Evolutionary conservation across 2,329 filamentous ascomycete species (phyloP).

Genomic region (Colletotrichum horii): DNA sequence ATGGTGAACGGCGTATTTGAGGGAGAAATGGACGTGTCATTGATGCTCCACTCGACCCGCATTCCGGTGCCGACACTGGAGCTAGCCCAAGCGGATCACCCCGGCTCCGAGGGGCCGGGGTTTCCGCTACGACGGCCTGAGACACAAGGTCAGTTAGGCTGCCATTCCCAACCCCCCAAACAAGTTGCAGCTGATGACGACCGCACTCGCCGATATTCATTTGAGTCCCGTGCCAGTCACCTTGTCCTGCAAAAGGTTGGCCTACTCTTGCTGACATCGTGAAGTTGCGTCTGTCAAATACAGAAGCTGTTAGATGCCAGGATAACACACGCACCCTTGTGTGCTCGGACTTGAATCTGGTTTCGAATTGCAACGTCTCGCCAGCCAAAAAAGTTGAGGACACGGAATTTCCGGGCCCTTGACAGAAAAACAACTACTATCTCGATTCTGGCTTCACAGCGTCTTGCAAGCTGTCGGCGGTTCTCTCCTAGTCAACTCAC

Average conservation of each 20-base stretch:
- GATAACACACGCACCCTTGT: not conserved
- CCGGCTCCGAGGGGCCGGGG: conserved; percentile 1
- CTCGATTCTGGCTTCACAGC: not conserved
- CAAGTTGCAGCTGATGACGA: not conserved
- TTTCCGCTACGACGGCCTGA: not conserved
- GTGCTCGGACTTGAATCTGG: not conserved
- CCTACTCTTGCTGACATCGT: not conserved
- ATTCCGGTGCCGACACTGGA: conserved; percentile 4
- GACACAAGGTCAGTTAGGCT: not conserved
- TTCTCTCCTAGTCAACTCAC: not conserved
- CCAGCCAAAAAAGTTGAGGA: not conserved
- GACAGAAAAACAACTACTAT: not conserved
- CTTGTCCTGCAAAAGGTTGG: not conserved
- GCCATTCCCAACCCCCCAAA: not conserved
- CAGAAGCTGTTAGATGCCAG: not conserved
- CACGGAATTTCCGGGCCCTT: not conserved
- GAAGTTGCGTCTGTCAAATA: not conserved
- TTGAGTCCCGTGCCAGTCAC: not conserved
- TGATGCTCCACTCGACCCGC: conserved; percentile 12
- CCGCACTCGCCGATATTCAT: not conserved
- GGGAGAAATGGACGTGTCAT: conserved; percentile 16
- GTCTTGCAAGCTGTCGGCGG: not conserved
- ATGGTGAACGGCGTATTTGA: not conserved
- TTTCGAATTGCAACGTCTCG: not conserved
- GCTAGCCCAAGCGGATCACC: not conserved